Evolutionary conservation across 2,329 filamentous ascomycete genomes (phyloP).

Genomic region (Byssochlamys sp.): DNA sequence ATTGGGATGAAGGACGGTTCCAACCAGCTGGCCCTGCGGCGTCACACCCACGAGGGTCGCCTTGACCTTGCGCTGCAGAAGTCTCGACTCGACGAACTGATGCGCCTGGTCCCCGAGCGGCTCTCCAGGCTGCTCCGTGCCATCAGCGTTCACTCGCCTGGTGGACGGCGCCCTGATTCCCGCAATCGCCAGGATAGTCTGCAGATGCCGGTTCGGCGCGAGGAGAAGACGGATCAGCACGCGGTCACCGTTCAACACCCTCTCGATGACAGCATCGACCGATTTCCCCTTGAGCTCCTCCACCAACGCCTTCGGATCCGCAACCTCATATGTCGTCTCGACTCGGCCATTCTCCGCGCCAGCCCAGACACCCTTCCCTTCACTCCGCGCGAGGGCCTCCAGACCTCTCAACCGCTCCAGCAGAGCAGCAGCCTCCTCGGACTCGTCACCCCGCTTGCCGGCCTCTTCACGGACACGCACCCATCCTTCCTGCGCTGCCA

Average conservation of each 20-base stretch:
- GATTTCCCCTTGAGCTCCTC: slow-evolving; percentile 76
- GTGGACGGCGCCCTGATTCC: slow-evolving; percentile 85
- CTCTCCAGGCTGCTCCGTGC: slow-evolving; percentile 73
- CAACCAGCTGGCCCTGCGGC: slow-evolving; percentile 85
- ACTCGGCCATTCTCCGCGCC: slow-evolving; percentile 54
- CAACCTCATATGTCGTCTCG: slow-evolving; percentile 70
- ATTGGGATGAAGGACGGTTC: slow-evolving; percentile 72
- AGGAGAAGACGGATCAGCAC: slow-evolving; percentile 73
- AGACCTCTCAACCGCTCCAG: slow-evolving; percentile 69
- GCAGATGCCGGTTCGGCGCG: slow-evolving; percentile 72
- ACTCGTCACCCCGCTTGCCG: slow-evolving; percentile 72
- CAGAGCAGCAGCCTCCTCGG: slow-evolving; percentile 59
- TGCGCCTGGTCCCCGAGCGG: slow-evolving; percentile 83
- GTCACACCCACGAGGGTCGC: slow-evolving; percentile 77
- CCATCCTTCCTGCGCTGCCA: slow-evolving; percentile 80
- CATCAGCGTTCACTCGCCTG: slow-evolving; percentile 69
- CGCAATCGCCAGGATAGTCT: slow-evolving; percentile 80
- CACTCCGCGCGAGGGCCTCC: slow-evolving; percentile 67
- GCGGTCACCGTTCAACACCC: slow-evolving; percentile 82
- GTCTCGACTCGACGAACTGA: slow-evolving; percentile 71
- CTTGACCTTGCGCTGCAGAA: slow-evolving; percentile 78
- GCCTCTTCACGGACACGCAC: slow-evolving; percentile 88
- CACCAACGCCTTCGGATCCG: slow-evolving; percentile 64
- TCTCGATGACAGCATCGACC: slow-evolving; percentile 78
- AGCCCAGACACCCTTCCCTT: slow-evolving; percentile 73